Base-by-base conservation (phyloP, 106 monocot species). In the Dendrobium officinale region DNA sequence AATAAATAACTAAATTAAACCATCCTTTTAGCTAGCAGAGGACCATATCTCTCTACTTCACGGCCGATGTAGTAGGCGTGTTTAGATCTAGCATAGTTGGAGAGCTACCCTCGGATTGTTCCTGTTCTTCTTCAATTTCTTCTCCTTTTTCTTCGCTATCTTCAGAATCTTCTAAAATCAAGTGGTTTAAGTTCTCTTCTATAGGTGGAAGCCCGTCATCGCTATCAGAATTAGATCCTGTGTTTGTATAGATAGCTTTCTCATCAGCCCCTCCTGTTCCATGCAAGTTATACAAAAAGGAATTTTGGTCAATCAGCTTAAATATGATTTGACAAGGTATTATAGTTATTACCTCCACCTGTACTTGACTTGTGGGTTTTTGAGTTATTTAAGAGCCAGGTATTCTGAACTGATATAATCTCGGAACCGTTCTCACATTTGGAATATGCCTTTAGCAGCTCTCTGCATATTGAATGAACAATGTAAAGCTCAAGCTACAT, bases 171-270 rank as follows among this genome's bases (percentile, higher is more conserved):
- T 88, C 82, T 16, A 94, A 49, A 42, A 40, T 81, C 84, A 95
- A 29, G 78, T 83, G 98, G 78, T 98, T 94, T 72, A 91, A 40
- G 49, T 98, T 98, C 78, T 83, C 80, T 77, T 98, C 98, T 20
- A 98, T 83, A 4, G 98, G 98, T 48, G 94, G 98, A 73, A 98
- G 87, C 24, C 88, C 93, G 61, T 96, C 92, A 27, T 97, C 96
- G 15, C 85, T 88, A 77, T 94, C 97, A 67, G 67, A 80, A 43
- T 83, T 91, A 44, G 96, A 86, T 64, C 64, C 79, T 27, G 31
- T 79, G 48, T 84, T 78, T 18, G 77, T 55, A 6, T 43, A 79
- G 20, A 9, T 41, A 49, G 42, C 79, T 51, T 22, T 67, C 42
- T 83, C 74, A 31, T 49, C 78, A 9, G 5, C 42, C 55, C 22